Base-by-base conservation (phyloP, 208 protist genomes). In the Wallacemonas sp. region DNA sequence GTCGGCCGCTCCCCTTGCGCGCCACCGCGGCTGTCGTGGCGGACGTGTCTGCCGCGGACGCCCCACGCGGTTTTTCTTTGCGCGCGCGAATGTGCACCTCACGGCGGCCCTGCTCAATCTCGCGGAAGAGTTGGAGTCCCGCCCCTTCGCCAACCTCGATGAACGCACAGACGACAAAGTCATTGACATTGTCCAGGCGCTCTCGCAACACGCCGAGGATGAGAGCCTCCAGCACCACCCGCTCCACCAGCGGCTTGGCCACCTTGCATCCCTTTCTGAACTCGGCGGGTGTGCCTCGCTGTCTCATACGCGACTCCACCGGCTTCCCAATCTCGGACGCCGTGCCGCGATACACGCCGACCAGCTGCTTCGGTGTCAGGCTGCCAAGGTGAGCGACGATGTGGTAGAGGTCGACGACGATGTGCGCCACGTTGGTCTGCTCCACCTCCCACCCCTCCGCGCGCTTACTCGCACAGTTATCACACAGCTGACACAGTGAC, bases 381-480 rank as follows among this genome's bases (percentile, higher is more conserved):
- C 71, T 73, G 17, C 90, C 90, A 2, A 95, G 71, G 19, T 83
- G 75, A 0, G 66, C 22, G 24, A 93, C 46, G 38, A 95, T 91
- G 39, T 72, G 66, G 64, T 80, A 76, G 21, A 92, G 37, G 53
- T 93, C 90, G 12, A 89, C 39, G 3, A 93, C 21, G 34, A 91
- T 87, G 19, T 17, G 2, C 37, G 54, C 78, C 22, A 93, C 62
- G 42, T 82, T 48, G 13, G 81, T 15, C 33, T 76, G 58, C 27
- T 63, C 61, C 42, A 76, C 71, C 15, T 73, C 65, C 87, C 90
- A 95, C 10, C 65, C 42, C 46, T 88, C 80, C 24, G 44, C 41
- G 17, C 67, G 78, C 68, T 85, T 88, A 55, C 79, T 87, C 22
- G 85, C 81, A 46, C 90, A 95, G 73, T 92, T 93, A 55, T 95